phyloP scores from a whole-genome alignment of 169 alveolate species.

The Pseudocohnilembus persalinus region DNA sequence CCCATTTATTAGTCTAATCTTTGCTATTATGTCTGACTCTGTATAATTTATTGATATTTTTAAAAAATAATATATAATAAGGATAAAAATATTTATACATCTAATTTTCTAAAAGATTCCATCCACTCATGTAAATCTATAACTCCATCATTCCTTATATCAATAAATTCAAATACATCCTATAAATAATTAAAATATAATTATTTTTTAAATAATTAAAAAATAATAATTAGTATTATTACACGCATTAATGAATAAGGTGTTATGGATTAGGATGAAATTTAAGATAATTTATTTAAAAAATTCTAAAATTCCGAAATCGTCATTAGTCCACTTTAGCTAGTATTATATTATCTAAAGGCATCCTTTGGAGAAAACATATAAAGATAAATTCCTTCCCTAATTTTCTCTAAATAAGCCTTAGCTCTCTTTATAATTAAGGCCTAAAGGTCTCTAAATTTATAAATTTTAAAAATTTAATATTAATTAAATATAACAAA shows the following conservation, averaged over 20 bases:
- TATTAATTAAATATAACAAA: too few species aligned
- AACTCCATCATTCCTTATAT: slow-evolving; percentile 78
- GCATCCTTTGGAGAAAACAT: slow-evolving; percentile 82
- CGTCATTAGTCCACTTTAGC: slow-evolving; percentile 66
- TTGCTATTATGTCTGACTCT: too few species aligned
- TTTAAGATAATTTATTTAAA: slow-evolving; percentile 56
- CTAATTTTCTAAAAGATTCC: slow-evolving; percentile 42
- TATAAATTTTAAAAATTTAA: too few species aligned
- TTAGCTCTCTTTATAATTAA: slow-evolving; percentile 55
- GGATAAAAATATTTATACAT: neutral
- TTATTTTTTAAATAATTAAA: too few species aligned
- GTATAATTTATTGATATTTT: too few species aligned
- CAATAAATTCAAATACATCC: slow-evolving; percentile 75
- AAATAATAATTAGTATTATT: too few species aligned
- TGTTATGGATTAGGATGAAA: slow-evolving; percentile 67
- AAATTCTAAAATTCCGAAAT: slow-evolving; percentile 65
- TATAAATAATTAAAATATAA: too few species aligned
- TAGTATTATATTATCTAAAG: slow-evolving; percentile 63
- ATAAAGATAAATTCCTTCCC: slow-evolving; percentile 68
- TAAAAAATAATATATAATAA: too few species aligned
- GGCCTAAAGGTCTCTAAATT: neutral
- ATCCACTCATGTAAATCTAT: slow-evolving; percentile 79
- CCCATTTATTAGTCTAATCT: too few species aligned
- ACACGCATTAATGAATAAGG: slow-evolving; percentile 69
- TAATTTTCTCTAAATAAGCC: slow-evolving; percentile 58